Percentiles rank a stretch among this genome's conserved stretches.
phyloP scores from a whole-genome alignment of 306 rosid genomes.

The Fragaria ananassa region DNA sequence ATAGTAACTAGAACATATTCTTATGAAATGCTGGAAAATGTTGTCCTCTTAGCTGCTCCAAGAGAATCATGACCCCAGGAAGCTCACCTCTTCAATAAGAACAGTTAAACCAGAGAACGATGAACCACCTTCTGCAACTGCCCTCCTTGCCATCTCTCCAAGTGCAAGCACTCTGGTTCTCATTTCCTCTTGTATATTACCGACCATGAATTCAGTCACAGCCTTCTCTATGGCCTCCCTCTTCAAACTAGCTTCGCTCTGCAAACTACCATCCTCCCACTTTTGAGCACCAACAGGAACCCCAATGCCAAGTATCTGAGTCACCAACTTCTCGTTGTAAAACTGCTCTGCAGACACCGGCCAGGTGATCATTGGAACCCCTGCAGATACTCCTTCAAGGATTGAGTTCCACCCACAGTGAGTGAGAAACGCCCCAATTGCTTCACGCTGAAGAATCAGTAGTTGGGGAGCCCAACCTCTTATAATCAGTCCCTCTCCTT shows the following conservation, averaged over 20 bases:
- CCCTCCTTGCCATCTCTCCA: slow-evolving; percentile 23
- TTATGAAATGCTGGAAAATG: background rate
- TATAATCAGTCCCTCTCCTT: slow-evolving; percentile 24
- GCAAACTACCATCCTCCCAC: slow-evolving; percentile 20
- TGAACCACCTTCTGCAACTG: slow-evolving; percentile 11
- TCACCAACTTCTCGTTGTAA: slow-evolving; percentile 31
- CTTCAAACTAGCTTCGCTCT: slow-evolving; percentile 18
- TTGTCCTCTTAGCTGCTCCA: background rate
- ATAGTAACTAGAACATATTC: background rate
- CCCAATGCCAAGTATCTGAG: slow-evolving; percentile 18
- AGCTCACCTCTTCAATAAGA: slow-evolving; percentile 2
- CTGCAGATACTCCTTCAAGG: slow-evolving; percentile 31
- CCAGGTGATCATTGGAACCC: slow-evolving; percentile 39
- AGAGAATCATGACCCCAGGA: background rate
- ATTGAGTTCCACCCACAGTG: slow-evolving; percentile 37
- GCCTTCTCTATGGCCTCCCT: slow-evolving; percentile 29
- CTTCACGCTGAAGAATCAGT: slow-evolving; percentile 31
- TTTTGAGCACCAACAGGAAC: slow-evolving; percentile 27
- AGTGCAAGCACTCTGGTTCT: slow-evolving; percentile 23
- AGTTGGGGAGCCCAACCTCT: slow-evolving; percentile 43
- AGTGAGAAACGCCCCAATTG: slow-evolving; percentile 36
- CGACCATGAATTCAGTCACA: slow-evolving; percentile 30
- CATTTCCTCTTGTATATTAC: slow-evolving; percentile 28
- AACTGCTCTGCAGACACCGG: slow-evolving; percentile 35
- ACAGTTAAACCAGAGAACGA: background rate